phyloP scores from a whole-genome alignment of 2,329 filamentous ascomycete genomes.

The Claviceps sp. region DNA sequence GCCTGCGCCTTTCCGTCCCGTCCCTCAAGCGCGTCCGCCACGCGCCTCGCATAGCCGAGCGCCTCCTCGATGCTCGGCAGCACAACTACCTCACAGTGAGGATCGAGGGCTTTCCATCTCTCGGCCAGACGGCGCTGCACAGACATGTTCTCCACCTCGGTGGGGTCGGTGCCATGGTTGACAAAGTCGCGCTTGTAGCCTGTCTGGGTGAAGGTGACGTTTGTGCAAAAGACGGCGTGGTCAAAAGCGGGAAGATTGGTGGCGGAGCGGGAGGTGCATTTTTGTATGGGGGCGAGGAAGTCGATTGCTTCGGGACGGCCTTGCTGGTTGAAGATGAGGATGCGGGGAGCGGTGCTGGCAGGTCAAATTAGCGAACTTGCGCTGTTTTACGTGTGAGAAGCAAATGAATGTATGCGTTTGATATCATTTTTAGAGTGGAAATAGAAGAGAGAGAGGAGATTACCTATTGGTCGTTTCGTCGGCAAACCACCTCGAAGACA shows the following conservation, averaged over 20 bases:
- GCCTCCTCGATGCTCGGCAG: constrained; percentile 43
- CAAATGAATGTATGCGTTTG: background rate
- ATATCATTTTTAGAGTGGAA: background rate
- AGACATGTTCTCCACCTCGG: constrained; percentile 36
- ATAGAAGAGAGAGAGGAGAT: constrained; percentile 1
- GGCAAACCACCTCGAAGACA: constrained; percentile 73
- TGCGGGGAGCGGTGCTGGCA: constrained; percentile 24
- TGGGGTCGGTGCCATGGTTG: constrained; percentile 39
- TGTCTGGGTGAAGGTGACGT: constrained; percentile 42
- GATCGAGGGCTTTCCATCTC: constrained; percentile 35
- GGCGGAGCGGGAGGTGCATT: constrained; percentile 18
- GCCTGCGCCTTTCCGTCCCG: constrained; percentile 25
- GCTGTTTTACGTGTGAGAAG: background rate
- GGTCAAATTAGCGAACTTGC: background rate
- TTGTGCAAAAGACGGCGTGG: constrained; percentile 72
- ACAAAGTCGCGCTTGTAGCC: constrained; percentile 45
- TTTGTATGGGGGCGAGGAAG: constrained; percentile 36
- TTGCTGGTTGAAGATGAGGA: constrained; percentile 84
- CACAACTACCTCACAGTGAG: constrained; percentile 29
- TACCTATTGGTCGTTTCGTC: constrained; percentile 26
- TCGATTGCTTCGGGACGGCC: constrained; percentile 39
- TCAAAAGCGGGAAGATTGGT: constrained; percentile 37
- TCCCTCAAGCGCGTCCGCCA: constrained; percentile 20
- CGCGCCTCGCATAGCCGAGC: constrained; percentile 29
- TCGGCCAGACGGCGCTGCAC: constrained; percentile 40